Base-by-base conservation (phyloP, 1,139 yeast species). In the Magnusiomyces paraingens region DNA sequence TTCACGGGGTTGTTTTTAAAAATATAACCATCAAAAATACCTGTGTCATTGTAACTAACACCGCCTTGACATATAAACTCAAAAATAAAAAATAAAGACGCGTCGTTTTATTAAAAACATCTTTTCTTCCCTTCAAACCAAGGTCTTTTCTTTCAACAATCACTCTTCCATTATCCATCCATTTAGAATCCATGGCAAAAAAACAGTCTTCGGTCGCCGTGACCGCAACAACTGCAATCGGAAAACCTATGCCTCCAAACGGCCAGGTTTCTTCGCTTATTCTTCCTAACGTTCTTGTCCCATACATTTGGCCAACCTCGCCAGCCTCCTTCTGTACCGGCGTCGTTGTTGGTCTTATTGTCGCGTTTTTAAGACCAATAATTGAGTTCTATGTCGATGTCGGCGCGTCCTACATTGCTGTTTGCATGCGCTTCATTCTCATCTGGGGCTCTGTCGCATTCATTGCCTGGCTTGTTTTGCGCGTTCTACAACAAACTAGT, bases 241-340 rank as follows among this genome's bases (percentile, higher is more conserved):
- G 53, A 14, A 26, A 32, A 20, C 51, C 54, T 10, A 45, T 47
- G 46, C 22, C 22, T 26, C 46, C 55, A n/a, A 49, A 50, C 1
- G 51, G 54, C 40, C 56, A 45, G 35, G 48, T 53, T 22, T 53
- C 56, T 2, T 53, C 58, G 12, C 49, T 53, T 35, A 51, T 55
- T n/a, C 47, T 59, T 17, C 57, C 60, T 3, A 47, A 53, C 12
- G 49, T 53, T 35, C 51, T 60, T 1, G 60, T 61, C 15, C 63
- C 63, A 10, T 60, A 57, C 50, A 59, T 61, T 43, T 60, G 61
- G 59, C 63, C 63, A 5, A 51, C 59, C 5, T 60, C 62, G n/a
- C 66, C 66, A 1, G 61, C 65, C 2, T 63, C 66, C 12, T 63
- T 63, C 52, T 56, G 59, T 29, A 56, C 65, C 10, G 66, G 66